These are phyloP conservation scores for Colletotrichum sojae DNA, from an alignment of 2,329 filamentous ascomycete species.

Conservation along the genomic window DNA sequence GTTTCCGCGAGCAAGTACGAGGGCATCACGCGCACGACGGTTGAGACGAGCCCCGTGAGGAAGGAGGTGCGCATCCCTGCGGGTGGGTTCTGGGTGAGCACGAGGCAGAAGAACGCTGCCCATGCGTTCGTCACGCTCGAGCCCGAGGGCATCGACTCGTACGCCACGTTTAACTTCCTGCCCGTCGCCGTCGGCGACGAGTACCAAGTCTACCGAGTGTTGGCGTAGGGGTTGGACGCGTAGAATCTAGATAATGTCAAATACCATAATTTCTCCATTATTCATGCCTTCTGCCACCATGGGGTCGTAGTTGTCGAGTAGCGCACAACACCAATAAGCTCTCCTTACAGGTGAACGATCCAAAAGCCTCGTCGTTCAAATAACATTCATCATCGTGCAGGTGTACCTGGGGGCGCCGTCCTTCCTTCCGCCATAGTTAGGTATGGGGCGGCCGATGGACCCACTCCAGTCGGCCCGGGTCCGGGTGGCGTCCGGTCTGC, in stretches of 20 bases:
- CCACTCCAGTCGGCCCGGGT: too few relatives aligned
- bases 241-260: not conserved
- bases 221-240: not conserved
- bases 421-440: too few relatives aligned
- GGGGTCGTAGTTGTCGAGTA: not conserved
- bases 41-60: constrained; percentile 42
- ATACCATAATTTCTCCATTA: not conserved
- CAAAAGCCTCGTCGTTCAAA: not conserved
- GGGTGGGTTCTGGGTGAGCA: constrained; percentile 50
- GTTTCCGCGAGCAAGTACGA: constrained; percentile 46
- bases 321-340: too few relatives aligned
- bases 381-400: too few relatives aligned
- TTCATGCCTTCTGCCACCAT: too few relatives aligned
- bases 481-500: too few relatives aligned
- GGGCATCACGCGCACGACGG: constrained; percentile 44
- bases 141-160: constrained; percentile 52
- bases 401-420: too few relatives aligned
- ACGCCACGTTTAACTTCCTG: constrained; percentile 49
- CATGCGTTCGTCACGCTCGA: constrained; percentile 49
- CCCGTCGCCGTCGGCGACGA: constrained; percentile 48
- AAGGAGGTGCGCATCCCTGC: constrained; percentile 45
- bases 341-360: not conserved
- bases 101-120: constrained; percentile 50
- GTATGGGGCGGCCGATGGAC: too few relatives aligned
- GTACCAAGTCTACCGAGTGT: constrained; percentile 49